Base-by-base conservation (phyloP, 2,329 filamentous ascomycete species). In the Fusarium dimerum region DNA sequence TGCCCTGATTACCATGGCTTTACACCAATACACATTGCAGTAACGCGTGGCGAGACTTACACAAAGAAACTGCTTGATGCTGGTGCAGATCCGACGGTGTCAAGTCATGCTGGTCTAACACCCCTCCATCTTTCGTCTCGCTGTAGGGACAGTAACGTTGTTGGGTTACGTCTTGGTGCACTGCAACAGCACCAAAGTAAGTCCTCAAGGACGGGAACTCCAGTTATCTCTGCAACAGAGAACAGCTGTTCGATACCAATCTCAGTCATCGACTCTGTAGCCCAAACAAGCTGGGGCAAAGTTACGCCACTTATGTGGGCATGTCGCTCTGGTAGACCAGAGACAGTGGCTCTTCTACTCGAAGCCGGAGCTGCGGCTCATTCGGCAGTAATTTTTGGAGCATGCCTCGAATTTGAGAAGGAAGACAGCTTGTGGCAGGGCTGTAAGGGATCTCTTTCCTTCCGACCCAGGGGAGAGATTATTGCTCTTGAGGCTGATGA, bases 121-220 rank as follows among this genome's bases (percentile, higher is more conserved):
- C 60, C 70, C 6, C 63, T 79, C 4, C 76, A 78, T 43, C 47
- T 78, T 16, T 72, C 74, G 2, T 64, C 71, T 5, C 65, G 67
- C 12, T 53, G 59, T 5, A 57, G 70, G 20, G 55, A 71, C 38
- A 59, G 56, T 40, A 75, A 76, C 18, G 62, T 66, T 2, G 55
- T 76, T 1, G 71, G 69, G 0, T 13, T 72, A 4, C 34, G 72
- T 1, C 26, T 71, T 2, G 54, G 51, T 3, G 54, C 41, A 26
- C 26, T 63, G 4, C 39, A 10, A 7, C 20, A 26, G 20, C 20
- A 7, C 20, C 20, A 26, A 7, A 7, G 7, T 7, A 26, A 7
- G 7, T 26, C 7, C 4, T 26, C 20, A 4, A 41, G 1, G 11
- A 52, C 16, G 2, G 29, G 52, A n/a, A 10, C 3, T 12, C 18